Percentiles rank a stretch among this genome's conserved stretches.
These are phyloP conservation scores for Echites panduratus DNA, from an alignment of 257 asterid genomes.

Conservation along the genomic window DNA sequence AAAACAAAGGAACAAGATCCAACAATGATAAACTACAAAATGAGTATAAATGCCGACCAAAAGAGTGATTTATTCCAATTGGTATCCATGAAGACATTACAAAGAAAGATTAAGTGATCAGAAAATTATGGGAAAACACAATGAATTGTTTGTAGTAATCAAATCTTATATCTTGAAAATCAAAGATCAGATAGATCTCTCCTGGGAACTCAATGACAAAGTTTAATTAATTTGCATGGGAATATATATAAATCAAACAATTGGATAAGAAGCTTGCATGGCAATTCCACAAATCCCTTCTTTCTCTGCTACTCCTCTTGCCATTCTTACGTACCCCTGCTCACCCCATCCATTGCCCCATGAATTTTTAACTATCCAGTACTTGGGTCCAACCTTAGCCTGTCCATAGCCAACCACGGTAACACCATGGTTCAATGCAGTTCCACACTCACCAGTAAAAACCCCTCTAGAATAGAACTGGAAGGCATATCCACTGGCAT, in stretches of 20 bases:
- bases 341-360: conserved; percentile 42
- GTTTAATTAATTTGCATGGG: no score
- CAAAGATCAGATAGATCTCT: not conserved
- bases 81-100: no score
- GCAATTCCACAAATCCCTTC: conserved; percentile 42
- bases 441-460: conserved; percentile 37
- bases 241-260: conserved; percentile 9
- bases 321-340: conserved; percentile 32
- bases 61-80: no score
- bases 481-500: conserved; percentile 29
- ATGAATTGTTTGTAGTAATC: no score
- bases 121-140: no score
- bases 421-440: conserved; percentile 34
- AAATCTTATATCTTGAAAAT: no score
- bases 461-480: conserved; percentile 35
- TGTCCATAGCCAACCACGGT: conserved; percentile 34
- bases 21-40: no score
- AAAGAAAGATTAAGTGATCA: no score
- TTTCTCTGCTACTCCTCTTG: conserved; percentile 25
- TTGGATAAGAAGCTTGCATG: conserved; percentile 38
- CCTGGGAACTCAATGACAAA: not conserved
- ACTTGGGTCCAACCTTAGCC: conserved; percentile 23
- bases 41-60: no score
- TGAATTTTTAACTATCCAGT: conserved; percentile 38
- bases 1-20: no score